Evolutionary conservation across 495 filamentous ascomycete species (phyloP).

Genomic region (Daldinia vernicosa): DNA sequence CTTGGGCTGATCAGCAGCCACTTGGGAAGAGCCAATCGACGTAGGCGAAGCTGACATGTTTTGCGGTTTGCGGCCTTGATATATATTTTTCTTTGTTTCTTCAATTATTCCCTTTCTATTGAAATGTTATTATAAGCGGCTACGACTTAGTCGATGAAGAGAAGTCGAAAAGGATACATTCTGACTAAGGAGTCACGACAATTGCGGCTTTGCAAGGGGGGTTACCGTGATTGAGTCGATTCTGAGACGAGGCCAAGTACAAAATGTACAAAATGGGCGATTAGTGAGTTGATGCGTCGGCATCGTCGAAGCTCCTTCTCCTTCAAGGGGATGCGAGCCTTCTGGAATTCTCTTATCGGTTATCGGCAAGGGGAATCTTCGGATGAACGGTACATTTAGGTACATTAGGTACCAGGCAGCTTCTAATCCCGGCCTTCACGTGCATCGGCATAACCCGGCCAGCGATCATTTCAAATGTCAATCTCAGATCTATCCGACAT

Average conservation of each 20-base stretch:
- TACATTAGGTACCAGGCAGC: not conserved
- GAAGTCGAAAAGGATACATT: slow-evolving; percentile 37
- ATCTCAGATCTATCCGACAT: slow-evolving; percentile 27
- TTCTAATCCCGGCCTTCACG: slow-evolving; percentile 13
- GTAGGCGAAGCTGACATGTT: slow-evolving; percentile 37
- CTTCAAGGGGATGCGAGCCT: slow-evolving; percentile 9
- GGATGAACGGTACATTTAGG: not conserved
- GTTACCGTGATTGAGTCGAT: slow-evolving; percentile 37
- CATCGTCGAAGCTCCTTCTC: slow-evolving; percentile 33
- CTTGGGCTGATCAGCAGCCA: slow-evolving; percentile 43
- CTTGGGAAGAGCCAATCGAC: slow-evolving; percentile 32
- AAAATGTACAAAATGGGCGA: slow-evolving; percentile 32
- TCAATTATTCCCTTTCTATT: slow-evolving; percentile 21
- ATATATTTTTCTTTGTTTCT: not conserved
- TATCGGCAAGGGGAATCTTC: slow-evolving; percentile 33
- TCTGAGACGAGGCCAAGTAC: slow-evolving; percentile 43
- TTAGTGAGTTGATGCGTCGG: slow-evolving; percentile 18
- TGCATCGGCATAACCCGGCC: not conserved
- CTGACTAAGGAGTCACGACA: slow-evolving; percentile 33
- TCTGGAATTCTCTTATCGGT: slow-evolving; percentile 39
- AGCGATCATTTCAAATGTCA: slow-evolving; percentile 12
- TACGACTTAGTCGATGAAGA: slow-evolving; percentile 36
- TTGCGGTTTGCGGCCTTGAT: slow-evolving; percentile 21
- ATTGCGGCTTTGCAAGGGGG: slow-evolving; percentile 27
- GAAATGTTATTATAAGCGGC: slow-evolving; percentile 32